Percentiles rank a stretch among this genome's conserved stretches.
These are phyloP conservation scores for Lepidium campestre DNA, from an alignment of 441 rosid genomes.

Conservation along the genomic window DNA sequence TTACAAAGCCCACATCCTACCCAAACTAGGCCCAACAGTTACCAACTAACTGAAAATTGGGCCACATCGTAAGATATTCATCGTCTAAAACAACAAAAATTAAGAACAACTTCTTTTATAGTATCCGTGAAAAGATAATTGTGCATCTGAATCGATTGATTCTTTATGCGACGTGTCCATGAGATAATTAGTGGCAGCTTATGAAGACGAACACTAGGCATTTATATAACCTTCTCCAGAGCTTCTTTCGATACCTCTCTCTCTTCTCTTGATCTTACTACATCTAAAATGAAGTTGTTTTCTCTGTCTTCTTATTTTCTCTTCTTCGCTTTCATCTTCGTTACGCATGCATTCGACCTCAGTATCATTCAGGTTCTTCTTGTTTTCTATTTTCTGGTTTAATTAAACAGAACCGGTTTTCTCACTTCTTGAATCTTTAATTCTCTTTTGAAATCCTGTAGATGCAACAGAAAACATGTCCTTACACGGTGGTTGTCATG, in stretches of 20 bases:
- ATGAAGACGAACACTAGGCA: slow-evolving; percentile 15
- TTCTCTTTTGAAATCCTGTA: not conserved
- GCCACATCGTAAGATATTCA: no score
- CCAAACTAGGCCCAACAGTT: not conserved
- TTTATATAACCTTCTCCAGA: not conserved
- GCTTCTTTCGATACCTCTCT: not conserved
- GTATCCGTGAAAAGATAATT: not conserved
- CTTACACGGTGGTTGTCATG: slow-evolving; percentile 26
- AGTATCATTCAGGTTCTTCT: slow-evolving; percentile 28
- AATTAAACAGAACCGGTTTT: not conserved
- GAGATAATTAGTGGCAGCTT: not conserved
- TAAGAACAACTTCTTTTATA: no score
- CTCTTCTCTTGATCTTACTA: not conserved
- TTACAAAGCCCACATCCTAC: not conserved
- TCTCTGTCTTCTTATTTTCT: not conserved
- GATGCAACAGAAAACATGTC: slow-evolving; percentile 22
- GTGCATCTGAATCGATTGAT: not conserved
- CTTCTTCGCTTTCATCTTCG: slow-evolving; percentile 3
- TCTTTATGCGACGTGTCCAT: slow-evolving; percentile 13
- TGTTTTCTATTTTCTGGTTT: not conserved
- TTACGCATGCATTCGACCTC: slow-evolving; percentile 24
- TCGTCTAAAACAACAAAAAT: no score
- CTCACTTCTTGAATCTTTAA: not conserved
- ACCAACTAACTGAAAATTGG: not conserved
- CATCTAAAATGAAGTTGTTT: not conserved